phyloP scores from a whole-genome alignment of 257 asterid genomes.

The Galeopsis tetrahit region DNA sequence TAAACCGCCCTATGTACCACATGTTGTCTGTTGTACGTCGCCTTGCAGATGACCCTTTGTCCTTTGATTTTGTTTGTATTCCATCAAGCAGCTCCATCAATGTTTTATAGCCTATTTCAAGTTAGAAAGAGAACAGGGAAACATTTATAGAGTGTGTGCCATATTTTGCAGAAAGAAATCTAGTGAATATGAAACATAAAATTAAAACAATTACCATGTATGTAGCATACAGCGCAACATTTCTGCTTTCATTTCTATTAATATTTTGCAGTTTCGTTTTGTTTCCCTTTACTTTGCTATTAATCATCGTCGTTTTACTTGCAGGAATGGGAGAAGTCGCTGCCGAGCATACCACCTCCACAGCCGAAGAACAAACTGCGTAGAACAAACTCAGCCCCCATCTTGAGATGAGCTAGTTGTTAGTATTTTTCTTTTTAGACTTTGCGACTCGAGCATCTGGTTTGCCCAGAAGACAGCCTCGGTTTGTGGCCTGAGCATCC shows the following conservation, averaged over 20 bases:
- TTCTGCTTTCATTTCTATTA: too few relatives aligned
- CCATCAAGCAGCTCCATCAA: background rate
- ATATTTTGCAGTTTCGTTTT: background rate
- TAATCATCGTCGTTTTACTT: background rate
- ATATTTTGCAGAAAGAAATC: background rate
- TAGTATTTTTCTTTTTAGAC: conserved; percentile 23
- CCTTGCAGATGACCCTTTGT: background rate
- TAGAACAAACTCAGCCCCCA: conserved; percentile 59
- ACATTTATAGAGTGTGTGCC: background rate
- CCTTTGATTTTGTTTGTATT: background rate
- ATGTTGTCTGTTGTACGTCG: too few relatives aligned
- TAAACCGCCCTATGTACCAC: background rate
- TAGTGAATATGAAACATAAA: background rate
- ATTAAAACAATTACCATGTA: background rate
- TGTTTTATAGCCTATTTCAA: background rate
- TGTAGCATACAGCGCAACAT: background rate
- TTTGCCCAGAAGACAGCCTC: conserved; percentile 31
- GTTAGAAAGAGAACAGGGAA: background rate
- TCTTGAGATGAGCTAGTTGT: conserved; percentile 31
- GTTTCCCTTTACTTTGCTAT: background rate
- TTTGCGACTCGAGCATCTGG: conserved; percentile 15
- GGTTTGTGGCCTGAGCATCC: conserved; percentile 24
- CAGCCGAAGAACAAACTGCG: conserved; percentile 56
- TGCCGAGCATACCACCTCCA: conserved; percentile 47
- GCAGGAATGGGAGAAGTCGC: conserved; percentile 59